These are phyloP conservation scores for Pistacia atlantica DNA, from an alignment of 345 rosid genomes.

Conservation along the genomic window DNA sequence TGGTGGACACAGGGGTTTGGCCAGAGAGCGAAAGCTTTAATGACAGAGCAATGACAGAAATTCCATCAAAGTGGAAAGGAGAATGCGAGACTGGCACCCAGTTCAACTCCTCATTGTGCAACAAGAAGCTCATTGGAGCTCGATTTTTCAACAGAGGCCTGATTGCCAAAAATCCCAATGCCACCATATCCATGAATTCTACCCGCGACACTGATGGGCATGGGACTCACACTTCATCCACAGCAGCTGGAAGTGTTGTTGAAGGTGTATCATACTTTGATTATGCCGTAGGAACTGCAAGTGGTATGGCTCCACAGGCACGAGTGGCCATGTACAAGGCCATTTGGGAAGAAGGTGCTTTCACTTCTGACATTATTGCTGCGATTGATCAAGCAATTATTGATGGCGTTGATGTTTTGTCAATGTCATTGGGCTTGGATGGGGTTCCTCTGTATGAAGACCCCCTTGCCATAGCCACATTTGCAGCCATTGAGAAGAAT, in stretches of 20 bases:
- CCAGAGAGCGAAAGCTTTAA: constrained; percentile 49
- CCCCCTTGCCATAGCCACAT: constrained; percentile 55
- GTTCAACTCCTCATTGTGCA: constrained; percentile 52
- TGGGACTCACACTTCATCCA: constrained; percentile 61
- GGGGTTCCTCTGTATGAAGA: constrained; percentile 38
- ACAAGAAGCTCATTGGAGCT: constrained; percentile 59
- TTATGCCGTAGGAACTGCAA: constrained; percentile 48
- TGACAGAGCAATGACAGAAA: constrained; percentile 36
- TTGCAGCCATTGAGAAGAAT: constrained; percentile 46
- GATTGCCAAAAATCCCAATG: constrained; percentile 31
- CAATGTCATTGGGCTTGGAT: constrained; percentile 46
- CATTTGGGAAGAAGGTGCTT: constrained; percentile 38
- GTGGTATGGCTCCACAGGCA: constrained; percentile 48
- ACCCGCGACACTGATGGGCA: constrained; percentile 50
- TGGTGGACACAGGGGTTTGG: constrained; percentile 55
- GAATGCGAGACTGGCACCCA: constrained; percentile 45
- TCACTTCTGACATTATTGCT: constrained; percentile 42
- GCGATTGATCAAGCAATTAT: constrained; percentile 57
- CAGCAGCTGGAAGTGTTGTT: constrained; percentile 48
- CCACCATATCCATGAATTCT: constrained; percentile 53
- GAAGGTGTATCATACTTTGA: constrained; percentile 43
- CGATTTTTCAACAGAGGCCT: constrained; percentile 50
- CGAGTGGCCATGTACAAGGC: constrained; percentile 59
- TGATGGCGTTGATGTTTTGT: constrained; percentile 55
- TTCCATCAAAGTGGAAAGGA: constrained; percentile 55